Conservation (phyloP, 139 green algal species). For the Choricystis sp. region DNA sequence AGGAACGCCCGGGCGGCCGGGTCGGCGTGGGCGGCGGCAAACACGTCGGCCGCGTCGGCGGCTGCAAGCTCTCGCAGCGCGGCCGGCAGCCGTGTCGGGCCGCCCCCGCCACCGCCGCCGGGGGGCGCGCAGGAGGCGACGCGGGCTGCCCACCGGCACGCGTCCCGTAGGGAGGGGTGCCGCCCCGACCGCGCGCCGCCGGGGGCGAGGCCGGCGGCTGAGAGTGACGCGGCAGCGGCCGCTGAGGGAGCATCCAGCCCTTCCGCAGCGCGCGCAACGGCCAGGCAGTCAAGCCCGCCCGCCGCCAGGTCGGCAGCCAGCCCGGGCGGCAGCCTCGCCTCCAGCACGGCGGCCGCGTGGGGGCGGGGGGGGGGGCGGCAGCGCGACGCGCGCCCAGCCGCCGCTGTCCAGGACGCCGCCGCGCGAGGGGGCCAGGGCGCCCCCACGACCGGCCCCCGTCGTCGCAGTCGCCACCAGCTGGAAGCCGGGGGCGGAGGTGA, state of each 20-base stretch:
- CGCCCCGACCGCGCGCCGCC: background rate
- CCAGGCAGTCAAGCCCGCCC: background rate
- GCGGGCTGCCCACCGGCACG: background rate
- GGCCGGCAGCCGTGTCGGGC: constrained; percentile 11
- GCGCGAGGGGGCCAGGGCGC: no score
- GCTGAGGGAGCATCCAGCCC: background rate
- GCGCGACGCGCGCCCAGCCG: constrained; percentile 1
- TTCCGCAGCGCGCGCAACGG: background rate
- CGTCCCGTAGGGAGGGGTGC: background rate
- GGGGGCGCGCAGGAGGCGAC: constrained; percentile 2
- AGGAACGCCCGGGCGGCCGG: constrained; percentile 24
- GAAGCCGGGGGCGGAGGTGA: constrained; percentile 53
- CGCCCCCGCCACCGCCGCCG: constrained; percentile 25
- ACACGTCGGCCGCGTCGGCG: constrained; percentile 40
- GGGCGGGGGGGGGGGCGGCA: background rate
- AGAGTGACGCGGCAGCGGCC: background rate
- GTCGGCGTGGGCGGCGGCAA: constrained; percentile 18
- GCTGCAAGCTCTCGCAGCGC: constrained; percentile 33
- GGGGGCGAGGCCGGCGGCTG: background rate
- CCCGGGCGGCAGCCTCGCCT: constrained; percentile 12
- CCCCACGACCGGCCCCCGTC: background rate
- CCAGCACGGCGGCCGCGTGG: constrained; percentile 4
- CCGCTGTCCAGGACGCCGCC: background rate
- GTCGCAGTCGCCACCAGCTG: constrained; percentile 61
- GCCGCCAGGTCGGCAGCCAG: constrained; percentile 14